Evolutionary conservation across 2,329 filamentous ascomycete species (phyloP).

Genomic region (Exophiala sp.): DNA sequence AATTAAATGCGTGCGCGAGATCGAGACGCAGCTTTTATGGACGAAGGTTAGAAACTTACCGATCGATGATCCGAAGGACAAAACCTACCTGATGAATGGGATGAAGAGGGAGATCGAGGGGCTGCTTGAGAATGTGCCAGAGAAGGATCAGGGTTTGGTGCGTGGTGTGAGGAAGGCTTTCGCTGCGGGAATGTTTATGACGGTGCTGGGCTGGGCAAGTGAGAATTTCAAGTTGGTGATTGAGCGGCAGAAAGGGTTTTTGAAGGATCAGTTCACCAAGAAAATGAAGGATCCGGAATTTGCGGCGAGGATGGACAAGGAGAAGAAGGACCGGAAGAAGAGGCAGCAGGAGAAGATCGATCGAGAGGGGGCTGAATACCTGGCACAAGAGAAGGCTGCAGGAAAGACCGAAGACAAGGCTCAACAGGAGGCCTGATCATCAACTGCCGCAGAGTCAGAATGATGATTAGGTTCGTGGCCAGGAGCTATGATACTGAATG

Average conservation of each 20-base stretch:
- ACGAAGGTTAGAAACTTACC: conserved; percentile 18
- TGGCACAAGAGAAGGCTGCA: too few species aligned
- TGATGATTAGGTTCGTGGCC: too few species aligned
- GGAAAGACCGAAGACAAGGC: too few species aligned
- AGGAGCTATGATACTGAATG: too few species aligned
- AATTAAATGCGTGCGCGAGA: conserved; percentile 2
- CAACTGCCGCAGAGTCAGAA: too few species aligned
- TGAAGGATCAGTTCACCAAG: not conserved
- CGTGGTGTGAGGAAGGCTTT: conserved; percentile 5
- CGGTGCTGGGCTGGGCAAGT: conserved; percentile 11
- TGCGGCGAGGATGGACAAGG: not conserved
- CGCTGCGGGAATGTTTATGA: conserved; percentile 8
- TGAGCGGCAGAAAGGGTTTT: conserved; percentile 9
- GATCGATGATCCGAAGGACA: conserved; percentile 2
- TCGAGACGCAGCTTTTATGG: conserved; percentile 19
- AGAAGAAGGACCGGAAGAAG: not conserved
- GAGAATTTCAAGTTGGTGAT: conserved; percentile 10
- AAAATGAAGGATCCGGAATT: not conserved
- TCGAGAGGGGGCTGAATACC: too few species aligned
- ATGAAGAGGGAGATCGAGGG: conserved; percentile 19
- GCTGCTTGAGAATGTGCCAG: not conserved
- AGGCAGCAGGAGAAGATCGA: too few species aligned
- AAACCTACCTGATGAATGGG: conserved; percentile 19
- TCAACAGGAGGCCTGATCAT: too few species aligned
- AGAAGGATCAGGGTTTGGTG: not conserved